Evolutionary conservation across 331 rosid species (phyloP).

Genomic region (Malus hybrid): DNA sequence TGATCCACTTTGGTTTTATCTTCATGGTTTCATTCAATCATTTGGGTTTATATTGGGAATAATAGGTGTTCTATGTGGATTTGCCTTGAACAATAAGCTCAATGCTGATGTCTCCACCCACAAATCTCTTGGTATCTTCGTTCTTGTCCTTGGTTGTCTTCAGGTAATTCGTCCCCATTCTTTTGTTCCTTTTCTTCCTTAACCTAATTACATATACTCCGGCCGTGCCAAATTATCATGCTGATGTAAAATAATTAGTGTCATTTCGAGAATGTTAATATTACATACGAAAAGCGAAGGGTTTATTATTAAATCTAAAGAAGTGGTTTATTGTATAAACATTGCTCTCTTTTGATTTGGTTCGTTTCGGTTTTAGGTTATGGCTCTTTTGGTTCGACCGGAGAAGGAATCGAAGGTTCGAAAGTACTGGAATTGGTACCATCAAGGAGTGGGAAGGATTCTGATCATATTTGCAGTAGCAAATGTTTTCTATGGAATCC

Average conservation of each 20-base stretch:
- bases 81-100: slow-evolving; percentile 31
- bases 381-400: slow-evolving; percentile 61
- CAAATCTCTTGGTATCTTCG: slow-evolving; percentile 53
- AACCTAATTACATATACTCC: neutral
- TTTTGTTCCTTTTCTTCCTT: neutral
- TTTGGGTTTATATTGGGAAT: slow-evolving; percentile 49
- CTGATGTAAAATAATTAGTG: neutral
- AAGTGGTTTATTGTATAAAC: neutral
- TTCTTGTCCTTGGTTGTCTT: slow-evolving; percentile 47
- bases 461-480: slow-evolving; percentile 45
- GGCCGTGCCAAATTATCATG: neutral
- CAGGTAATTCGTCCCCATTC: slow-evolving; percentile 41
- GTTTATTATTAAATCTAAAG: too few species aligned
- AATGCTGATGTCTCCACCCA: slow-evolving; percentile 34
- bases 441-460: slow-evolving; percentile 51
- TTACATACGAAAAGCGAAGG: neutral
- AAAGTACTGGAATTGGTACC: slow-evolving; percentile 71
- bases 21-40: slow-evolving; percentile 44
- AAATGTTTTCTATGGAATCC: slow-evolving; percentile 71
- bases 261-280: neutral
- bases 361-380: slow-evolving; percentile 21
- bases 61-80: slow-evolving; percentile 45
- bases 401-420: slow-evolving; percentile 43
- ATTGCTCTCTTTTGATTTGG: too few species aligned
- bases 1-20: slow-evolving; percentile 62